Evolutionary conservation across 2,329 filamentous ascomycete genomes (phyloP).

Genomic region (Juglanconis oblonga): DNA sequence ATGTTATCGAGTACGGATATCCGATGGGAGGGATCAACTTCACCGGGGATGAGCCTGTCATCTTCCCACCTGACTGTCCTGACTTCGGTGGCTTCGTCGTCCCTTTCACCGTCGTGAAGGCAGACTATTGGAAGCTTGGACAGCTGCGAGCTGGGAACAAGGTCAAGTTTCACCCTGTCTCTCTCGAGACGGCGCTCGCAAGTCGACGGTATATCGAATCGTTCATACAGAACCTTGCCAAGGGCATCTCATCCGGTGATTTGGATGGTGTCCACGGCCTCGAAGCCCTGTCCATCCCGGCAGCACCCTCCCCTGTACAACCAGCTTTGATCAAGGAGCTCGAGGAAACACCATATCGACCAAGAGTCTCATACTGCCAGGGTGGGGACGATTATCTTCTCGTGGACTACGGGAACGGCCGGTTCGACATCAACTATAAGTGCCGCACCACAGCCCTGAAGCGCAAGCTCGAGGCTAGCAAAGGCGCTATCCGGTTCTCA

Average conservation of each 20-base stretch:
- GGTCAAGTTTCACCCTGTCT: constrained; percentile 46
- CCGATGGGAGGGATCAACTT: constrained; percentile 57
- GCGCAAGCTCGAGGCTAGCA: constrained; percentile 37
- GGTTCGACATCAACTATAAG: constrained; percentile 54
- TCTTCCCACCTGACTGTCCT: constrained; percentile 57
- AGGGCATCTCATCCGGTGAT: neutral
- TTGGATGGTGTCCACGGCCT: constrained; percentile 3
- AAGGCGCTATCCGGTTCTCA: constrained; percentile 32
- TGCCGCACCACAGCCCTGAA: constrained; percentile 54
- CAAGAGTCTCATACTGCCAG: constrained; percentile 38
- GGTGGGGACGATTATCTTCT: constrained; percentile 51
- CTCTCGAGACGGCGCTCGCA: constrained; percentile 48
- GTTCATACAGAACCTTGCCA: constrained; percentile 33
- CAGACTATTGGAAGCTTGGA: constrained; percentile 60
- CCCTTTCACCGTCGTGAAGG: constrained; percentile 52
- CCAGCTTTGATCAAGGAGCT: constrained; percentile 18
- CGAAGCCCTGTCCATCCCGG: neutral
- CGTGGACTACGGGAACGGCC: constrained; percentile 55
- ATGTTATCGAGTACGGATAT: constrained; percentile 59
- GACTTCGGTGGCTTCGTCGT: constrained; percentile 61
- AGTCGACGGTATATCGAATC: constrained; percentile 39
- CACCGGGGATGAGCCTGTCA: constrained; percentile 59
- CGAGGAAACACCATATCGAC: constrained; percentile 31
- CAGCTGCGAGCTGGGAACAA: constrained; percentile 59
- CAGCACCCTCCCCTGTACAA: neutral